Evolutionary conservation across 2,329 filamentous ascomycete genomes (phyloP).

Genomic region (Phialemoniopsis sp.): DNA sequence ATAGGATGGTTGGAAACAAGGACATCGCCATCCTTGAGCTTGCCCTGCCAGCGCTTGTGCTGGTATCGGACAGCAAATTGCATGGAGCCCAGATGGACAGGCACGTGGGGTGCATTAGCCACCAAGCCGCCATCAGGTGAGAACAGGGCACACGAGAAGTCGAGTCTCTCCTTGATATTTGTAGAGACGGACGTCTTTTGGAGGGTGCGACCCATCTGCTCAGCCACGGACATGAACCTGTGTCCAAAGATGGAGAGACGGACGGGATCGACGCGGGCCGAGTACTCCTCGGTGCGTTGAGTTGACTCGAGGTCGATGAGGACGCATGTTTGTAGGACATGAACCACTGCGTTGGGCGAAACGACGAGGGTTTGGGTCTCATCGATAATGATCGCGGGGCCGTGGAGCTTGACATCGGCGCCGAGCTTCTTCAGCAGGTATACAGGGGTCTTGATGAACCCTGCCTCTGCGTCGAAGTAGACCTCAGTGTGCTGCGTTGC

Average conservation of each 20-base stretch:
- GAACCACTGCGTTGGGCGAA: conserved; percentile 57
- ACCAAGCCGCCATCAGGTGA: conserved; percentile 65
- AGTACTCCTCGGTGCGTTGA: too few relatives aligned
- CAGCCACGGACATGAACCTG: conserved; percentile 70
- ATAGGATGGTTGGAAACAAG: conserved; percentile 71
- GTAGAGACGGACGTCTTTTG: conserved; percentile 69
- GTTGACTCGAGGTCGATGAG: conserved; percentile 57
- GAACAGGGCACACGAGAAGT: conserved; percentile 70
- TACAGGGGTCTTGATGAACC: conserved; percentile 50
- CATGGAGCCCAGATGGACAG: conserved; percentile 69
- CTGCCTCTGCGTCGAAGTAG: conserved; percentile 59
- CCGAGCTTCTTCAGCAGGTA: conserved; percentile 62
- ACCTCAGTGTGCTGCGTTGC: too few relatives aligned
- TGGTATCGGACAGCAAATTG: conserved; percentile 66
- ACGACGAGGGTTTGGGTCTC: conserved; percentile 68
- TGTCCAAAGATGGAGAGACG: conserved; percentile 67
- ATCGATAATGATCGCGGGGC: conserved; percentile 64
- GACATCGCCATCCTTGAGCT: conserved; percentile 66
- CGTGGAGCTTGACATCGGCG: conserved; percentile 55
- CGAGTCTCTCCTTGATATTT: conserved; percentile 68
- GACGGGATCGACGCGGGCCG: conserved; percentile 66
- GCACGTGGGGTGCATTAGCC: conserved; percentile 66
- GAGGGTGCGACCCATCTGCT: conserved; percentile 65
- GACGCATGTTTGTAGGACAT: conserved; percentile 65
- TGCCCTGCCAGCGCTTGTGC: conserved; percentile 52